Conservation (phyloP, 2,329 filamentous ascomycete genomes). For the Juglanconis juglandina region DNA sequence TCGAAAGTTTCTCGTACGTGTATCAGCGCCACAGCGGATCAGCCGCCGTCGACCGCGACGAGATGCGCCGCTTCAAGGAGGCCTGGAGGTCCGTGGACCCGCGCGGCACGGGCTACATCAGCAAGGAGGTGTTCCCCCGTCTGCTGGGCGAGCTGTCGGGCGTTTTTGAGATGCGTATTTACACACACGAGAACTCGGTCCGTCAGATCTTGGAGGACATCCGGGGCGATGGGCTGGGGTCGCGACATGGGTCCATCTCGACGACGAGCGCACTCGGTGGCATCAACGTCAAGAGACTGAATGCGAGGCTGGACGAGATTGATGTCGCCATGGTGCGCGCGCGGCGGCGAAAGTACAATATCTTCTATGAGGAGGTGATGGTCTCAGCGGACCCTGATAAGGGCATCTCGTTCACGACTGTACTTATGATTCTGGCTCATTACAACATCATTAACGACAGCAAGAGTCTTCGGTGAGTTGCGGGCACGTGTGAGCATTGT, state of each 20-base stretch:
- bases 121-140: slow-evolving; percentile 82
- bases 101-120: slow-evolving; percentile 84
- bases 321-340: slow-evolving; percentile 72
- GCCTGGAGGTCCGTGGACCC: slow-evolving; percentile 97
- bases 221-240: slow-evolving; percentile 52
- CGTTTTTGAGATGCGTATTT: slow-evolving; percentile 95
- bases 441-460: slow-evolving; percentile 99
- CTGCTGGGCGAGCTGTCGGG: slow-evolving; percentile 89
- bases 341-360: slow-evolving; percentile 76
- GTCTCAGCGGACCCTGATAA: slow-evolving; percentile 85
- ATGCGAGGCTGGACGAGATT: slow-evolving; percentile 67
- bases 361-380: slow-evolving; percentile 96
- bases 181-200: slow-evolving; percentile 86
- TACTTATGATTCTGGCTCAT: slow-evolving; percentile 93
- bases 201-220: slow-evolving; percentile 83
- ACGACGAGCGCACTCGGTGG: slow-evolving; percentile 51
- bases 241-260: slow-evolving; percentile 53
- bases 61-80: slow-evolving; percentile 95
- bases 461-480: slow-evolving; percentile 77
- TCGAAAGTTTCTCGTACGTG: slow-evolving; percentile 98
- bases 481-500: background rate
- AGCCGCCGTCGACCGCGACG: slow-evolving; percentile 83
- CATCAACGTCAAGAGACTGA: slow-evolving; percentile 73
- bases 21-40: slow-evolving; percentile 96
- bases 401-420: slow-evolving; percentile 86